Evolutionary conservation across 495 filamentous ascomycete species (phyloP), one percentile per base, ranked within the genome.

Genomic region (Hyaloscypha variabilis): DNA sequence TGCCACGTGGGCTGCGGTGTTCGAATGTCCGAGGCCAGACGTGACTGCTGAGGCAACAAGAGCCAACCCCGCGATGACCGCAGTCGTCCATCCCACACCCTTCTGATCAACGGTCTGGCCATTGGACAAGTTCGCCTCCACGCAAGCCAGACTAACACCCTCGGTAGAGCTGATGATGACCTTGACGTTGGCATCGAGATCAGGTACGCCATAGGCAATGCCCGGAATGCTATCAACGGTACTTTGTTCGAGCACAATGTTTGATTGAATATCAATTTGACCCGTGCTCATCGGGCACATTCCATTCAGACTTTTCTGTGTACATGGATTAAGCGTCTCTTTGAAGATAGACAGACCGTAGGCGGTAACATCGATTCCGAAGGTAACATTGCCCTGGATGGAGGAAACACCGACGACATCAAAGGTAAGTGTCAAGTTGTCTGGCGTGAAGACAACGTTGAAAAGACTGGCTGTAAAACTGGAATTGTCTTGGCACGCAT

Each of bases 201-300:
- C 95, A 54, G 95, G 95, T 56, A 99, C 88, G 14, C 85, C 90
- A 73, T 94, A 99, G 24, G 91, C 90, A 67, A 98, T 96, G 46
- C 89, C 81, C 56, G 94, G 94, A 76, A 99, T 91, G 29, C 80
- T 69, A 1, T 79, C 72, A 28, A 89, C 76, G 19, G 91, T 87
- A 53, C 79, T 76, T 14, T 76, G 69, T 10, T 81, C 76, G 14
- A 97, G 77, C 10, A 79, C 73, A 23, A 94, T 76, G 67, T 90
- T 90, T 68, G 91, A 89, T 24, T 85, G 81, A 39, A 96, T 81
- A 67, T 90, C 81, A 76, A 97, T 90, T 66, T 90, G 86, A 71
- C 93, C 94, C 2, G 93, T 83, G 29, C 85, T 88, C 95, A 99
- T 99, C 54, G 94, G 94, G 78, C 95, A 99, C 74, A 99, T 82